These are phyloP conservation scores for Globisporangium cylindrosporum DNA, from an alignment of 352 stramenopile species.

Conservation along the genomic window DNA sequence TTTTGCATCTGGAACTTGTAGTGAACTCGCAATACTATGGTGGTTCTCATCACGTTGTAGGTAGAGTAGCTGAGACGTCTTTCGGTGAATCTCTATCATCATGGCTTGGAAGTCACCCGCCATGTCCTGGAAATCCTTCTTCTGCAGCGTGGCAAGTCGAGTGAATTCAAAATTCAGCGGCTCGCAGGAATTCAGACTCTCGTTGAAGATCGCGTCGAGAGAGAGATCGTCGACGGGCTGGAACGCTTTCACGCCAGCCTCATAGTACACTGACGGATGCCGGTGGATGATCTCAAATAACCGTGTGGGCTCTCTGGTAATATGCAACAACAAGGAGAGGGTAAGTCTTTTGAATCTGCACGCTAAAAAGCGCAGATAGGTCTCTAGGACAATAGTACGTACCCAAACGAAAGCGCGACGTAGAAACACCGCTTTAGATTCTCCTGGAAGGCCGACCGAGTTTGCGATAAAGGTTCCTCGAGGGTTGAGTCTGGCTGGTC, in stretches of 20 bases:
- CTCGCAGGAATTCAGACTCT: constrained; percentile 3
- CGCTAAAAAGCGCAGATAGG: background rate
- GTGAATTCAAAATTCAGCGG: constrained; percentile 8
- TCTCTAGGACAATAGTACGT: background rate
- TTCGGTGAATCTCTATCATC: constrained; percentile 14
- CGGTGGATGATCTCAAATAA: constrained; percentile 36
- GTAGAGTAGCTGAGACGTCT: background rate
- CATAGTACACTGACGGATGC: constrained; percentile 46
- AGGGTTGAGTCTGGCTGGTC: background rate
- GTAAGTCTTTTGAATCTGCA: background rate
- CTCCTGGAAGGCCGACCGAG: constrained; percentile 40
- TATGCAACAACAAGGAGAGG: background rate
- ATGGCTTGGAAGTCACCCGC: background rate
- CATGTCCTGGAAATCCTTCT: background rate
- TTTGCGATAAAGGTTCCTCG: background rate
- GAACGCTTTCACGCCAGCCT: constrained; percentile 44
- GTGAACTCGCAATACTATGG: background rate
- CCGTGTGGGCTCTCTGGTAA: constrained; percentile 24
- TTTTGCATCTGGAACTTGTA: constrained; percentile 7
- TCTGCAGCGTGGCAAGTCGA: background rate
- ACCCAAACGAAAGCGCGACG: constrained; percentile 50
- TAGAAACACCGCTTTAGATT: constrained; percentile 56
- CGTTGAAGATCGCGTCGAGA: constrained; percentile 28
- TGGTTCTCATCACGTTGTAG: background rate
- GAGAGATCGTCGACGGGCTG: constrained; percentile 14